Evolutionary conservation across 768 basidiomycete species (phyloP).

Genomic region (Pulveroboletus frians): DNA sequence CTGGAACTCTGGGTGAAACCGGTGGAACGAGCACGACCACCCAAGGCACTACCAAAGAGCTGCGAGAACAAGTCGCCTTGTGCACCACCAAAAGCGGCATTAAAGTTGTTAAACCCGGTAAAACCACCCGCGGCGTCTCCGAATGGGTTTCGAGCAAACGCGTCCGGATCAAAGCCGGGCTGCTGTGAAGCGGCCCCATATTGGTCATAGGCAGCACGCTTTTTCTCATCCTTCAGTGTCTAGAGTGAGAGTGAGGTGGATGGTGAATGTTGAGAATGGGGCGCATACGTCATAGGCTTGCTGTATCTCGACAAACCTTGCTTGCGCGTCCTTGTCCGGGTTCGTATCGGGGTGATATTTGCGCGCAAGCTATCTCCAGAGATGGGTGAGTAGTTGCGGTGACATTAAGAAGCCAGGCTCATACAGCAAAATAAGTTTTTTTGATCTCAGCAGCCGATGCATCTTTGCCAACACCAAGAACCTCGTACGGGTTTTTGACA

Average conservation of each 20-base stretch:
- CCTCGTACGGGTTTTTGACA: constrained; percentile 82
- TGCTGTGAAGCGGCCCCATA: constrained; percentile 92
- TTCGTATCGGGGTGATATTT: constrained; percentile 99
- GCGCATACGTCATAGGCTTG: constrained; percentile 87
- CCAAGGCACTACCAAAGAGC: constrained; percentile 68
- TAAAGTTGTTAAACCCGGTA: constrained; percentile 69
- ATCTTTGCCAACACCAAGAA: constrained; percentile 84
- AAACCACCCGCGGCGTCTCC: constrained; percentile 53
- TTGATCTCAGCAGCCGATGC: constrained; percentile 87
- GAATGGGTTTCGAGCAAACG: constrained; percentile 57
- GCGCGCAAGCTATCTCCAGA: constrained; percentile 73
- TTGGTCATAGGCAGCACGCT: constrained; percentile 84
- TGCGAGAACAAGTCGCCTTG: constrained; percentile 77
- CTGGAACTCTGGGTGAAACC: constrained; percentile 42
- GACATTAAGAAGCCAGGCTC: constrained; percentile 25
- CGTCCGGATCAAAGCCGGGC: constrained; percentile 89
- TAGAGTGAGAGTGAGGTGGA: constrained; percentile 32
- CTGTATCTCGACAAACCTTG: constrained; percentile 95
- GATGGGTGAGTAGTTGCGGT: constrained; percentile 12
- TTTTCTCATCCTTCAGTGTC: constrained; percentile 93
- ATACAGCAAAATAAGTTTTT: constrained; percentile 92
- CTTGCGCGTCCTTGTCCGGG: constrained; percentile 83
- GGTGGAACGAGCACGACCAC: constrained; percentile 41
- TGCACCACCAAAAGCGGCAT: constrained; percentile 49
- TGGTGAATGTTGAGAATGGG: constrained; percentile 12